Conservation (phyloP, 805 yeast genomes). For the Yarrowia osloensis region DNA sequence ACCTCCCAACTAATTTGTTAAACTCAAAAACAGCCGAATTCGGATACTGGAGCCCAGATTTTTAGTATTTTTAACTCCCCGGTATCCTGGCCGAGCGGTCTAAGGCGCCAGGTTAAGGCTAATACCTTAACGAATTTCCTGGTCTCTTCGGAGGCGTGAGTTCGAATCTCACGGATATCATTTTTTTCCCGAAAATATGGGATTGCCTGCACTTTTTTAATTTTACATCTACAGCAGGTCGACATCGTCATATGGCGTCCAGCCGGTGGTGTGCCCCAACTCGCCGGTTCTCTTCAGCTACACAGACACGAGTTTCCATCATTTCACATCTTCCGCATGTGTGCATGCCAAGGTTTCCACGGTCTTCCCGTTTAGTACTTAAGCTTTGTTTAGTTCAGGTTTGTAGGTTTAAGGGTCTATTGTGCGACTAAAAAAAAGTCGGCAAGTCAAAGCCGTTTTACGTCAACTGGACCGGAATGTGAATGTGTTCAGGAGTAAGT, state of each 20-base stretch:
- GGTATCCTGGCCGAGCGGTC: slow-evolving; percentile 32
- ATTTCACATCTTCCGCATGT: neutral
- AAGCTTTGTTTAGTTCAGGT: neutral
- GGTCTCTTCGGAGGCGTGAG: slow-evolving; percentile 32
- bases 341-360: neutral
- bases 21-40: too few relatives aligned
- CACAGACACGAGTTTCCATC: too few relatives aligned
- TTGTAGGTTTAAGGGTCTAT: slow-evolving; percentile 10
- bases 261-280: too few relatives aligned
- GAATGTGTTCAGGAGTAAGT: neutral
- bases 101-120: slow-evolving; percentile 32
- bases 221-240: too few relatives aligned
- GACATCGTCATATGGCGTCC: too few relatives aligned
- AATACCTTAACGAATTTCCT: slow-evolving; percentile 23
- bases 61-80: too few relatives aligned
- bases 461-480: neutral
- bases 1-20: neutral
- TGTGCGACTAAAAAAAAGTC: neutral
- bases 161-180: slow-evolving; percentile 31
- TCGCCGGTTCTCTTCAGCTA: too few relatives aligned
- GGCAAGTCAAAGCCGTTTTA: neutral
- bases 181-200: too few relatives aligned
- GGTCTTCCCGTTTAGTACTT: neutral
- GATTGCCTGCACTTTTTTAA: too few relatives aligned
- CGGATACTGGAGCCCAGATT: too few relatives aligned